phyloP scores from a whole-genome alignment of 495 filamentous ascomycete genomes.

The Lepidopterella palustris region DNA sequence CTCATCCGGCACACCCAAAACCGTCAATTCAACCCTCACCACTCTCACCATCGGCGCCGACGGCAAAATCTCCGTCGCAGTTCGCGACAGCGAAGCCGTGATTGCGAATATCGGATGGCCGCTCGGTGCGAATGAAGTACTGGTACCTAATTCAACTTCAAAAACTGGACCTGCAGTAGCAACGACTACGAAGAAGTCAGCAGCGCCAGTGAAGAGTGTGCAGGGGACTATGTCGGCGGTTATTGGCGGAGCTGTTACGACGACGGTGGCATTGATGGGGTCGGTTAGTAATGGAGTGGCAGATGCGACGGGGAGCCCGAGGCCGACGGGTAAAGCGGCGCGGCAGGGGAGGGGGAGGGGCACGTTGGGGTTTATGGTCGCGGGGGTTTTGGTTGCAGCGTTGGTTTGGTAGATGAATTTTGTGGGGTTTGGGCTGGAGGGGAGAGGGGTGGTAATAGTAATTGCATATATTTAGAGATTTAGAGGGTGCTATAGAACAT shows the following conservation, averaged over 20 bases:
- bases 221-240: background rate
- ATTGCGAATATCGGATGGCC: conserved; percentile 22
- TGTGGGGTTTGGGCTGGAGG: background rate
- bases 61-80: conserved; percentile 22
- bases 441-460: background rate
- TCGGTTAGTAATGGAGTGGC: background rate
- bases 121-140: conserved; percentile 20
- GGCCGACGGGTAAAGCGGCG: background rate
- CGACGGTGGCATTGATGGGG: conserved; percentile 4
- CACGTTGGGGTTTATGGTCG: background rate
- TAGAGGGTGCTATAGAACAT: too few relatives aligned
- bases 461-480: too few relatives aligned
- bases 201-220: background rate
- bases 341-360: background rate
- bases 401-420: background rate
- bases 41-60: conserved; percentile 17
- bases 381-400: background rate
- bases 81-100: conserved; percentile 31
- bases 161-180: background rate
- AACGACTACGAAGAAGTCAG: conserved; percentile 4
- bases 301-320: background rate
- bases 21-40: conserved; percentile 10
- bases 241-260: conserved; percentile 12
- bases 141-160: background rate
- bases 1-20: conserved; percentile 28